Evolutionary conservation across 176 grass and related monocot genomes (phyloP), one percentile per base, ranked within the genome.

Genomic region (Triticum urartu): DNA sequence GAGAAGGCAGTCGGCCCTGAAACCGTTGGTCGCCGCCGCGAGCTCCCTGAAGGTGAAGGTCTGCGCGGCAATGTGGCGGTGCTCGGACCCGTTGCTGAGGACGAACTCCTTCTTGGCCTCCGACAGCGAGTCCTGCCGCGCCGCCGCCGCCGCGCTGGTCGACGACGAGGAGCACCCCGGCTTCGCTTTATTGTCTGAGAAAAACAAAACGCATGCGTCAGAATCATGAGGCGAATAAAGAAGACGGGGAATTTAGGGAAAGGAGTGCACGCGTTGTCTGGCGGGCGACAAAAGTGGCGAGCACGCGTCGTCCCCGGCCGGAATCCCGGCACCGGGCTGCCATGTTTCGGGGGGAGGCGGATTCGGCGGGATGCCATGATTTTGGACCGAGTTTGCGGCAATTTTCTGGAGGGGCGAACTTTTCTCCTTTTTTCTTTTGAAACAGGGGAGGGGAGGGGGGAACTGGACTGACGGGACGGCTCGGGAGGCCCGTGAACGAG

Each of bases 41-140:
- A 97, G 86, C 83, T 94, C 94, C 67, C 40, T 60, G 47, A 97
- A 97, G 39, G 86, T 87, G 77, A 97, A 97, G 12, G 89, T 97
- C 77, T 89, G 94, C 1, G 92, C 92, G 11, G 90, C 85, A 70
- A 97, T 90, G 56, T 88, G 88, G 60, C 84, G 83, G 66, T 90
- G 50, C 28, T 61, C 87, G 24, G 87, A 88, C 35, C 78, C 91
- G 85, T 75, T 60, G 52, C 59, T 82, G 9, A 77, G 42, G 2
- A 79, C 38, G 34, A 73, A 72, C 34, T 82, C 78, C 77, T 81
- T 77, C 18, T 80, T 85, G 67, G 68, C 77, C 17, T 89, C 80
- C 5, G 85, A 69, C 72, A 75, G 72, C n/a, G 77, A 80, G 58
- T 83, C 79, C 76, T 91, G 87, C 78, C 82, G 89, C 90, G 17